Base-by-base conservation (phyloP, 1,284 basidiomycete species). In the Xerocomus minutiporus region DNA sequence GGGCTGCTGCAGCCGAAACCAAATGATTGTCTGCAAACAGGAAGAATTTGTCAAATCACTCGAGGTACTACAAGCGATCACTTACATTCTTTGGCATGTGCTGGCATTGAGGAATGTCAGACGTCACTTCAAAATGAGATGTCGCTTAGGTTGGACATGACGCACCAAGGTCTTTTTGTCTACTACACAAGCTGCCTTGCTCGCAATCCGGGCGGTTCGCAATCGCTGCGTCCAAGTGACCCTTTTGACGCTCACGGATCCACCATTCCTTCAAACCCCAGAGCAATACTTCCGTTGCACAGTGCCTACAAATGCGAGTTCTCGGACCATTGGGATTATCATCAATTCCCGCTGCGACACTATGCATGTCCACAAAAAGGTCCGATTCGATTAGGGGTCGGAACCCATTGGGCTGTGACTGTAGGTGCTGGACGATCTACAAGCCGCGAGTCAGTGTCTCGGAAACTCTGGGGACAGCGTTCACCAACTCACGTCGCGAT, bases 201-300 rank as follows among this genome's bases (percentile, higher is more conserved):
- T 76, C 74, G 59, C 88, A 91, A 60, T 89, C 84, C 20, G 77
- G 80, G 38, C 86, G 75, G 13, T 65, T 75, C 56, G 75, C 65
- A 13, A 87, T 67, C 42, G 63, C 62, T 41, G 75, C 75, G 46
- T 83, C 81, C 43, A 85, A 65, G 56, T 79, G 76, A 8, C 84
- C 86, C 61, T 82, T 85, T 67, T 74, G 75, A 35, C 88, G 78
- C 67, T 90, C 88, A 51, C 84, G 73, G 23, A 87, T 70, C 87
- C 88, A 91, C 88, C 88, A 91, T 36, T 84, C 85, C 52, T 77
- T 80, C 46, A 91, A 61, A 6, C 88, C 88, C 74, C 80, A 86
- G 3, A 89, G 71, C 11, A 91, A 73, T 1, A 89, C 75, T 63
- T 89, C 86, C 0, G 81, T 75, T 2, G 88, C 83, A 62, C 88